These are phyloP conservation scores for Cardamine chenopodiifolia DNA, from an alignment of 345 rosid genomes.

Conservation along the genomic window DNA sequence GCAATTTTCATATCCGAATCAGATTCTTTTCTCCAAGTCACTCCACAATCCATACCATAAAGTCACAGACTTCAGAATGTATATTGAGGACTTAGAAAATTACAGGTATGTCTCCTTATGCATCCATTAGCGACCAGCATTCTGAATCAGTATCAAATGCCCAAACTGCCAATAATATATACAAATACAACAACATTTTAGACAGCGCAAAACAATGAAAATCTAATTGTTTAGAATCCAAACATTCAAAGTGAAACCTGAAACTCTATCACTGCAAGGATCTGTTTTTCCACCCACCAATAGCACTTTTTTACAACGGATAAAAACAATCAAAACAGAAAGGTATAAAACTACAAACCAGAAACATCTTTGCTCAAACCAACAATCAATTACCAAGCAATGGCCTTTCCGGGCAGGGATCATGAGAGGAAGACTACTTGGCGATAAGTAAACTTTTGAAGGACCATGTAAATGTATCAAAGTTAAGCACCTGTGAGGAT, in stretches of 20 bases:
- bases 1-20: slow-evolving; percentile 31
- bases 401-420: slow-evolving; percentile 99
- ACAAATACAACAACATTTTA: slow-evolving; percentile 24
- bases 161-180: slow-evolving; percentile 63
- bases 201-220: slow-evolving; percentile 8
- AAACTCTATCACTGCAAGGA: slow-evolving; percentile 74
- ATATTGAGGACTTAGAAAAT: slow-evolving; percentile 17
- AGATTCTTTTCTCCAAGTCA: background rate
- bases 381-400: slow-evolving; percentile 62
- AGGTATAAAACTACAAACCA: background rate
- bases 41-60: slow-evolving; percentile 3
- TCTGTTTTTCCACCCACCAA: slow-evolving; percentile 94
- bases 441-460: slow-evolving; percentile 90
- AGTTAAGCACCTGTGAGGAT: slow-evolving; percentile 66
- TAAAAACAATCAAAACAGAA: background rate
- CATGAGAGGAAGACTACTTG: slow-evolving; percentile 88
- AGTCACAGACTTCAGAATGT: slow-evolving; percentile 2
- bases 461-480: slow-evolving; percentile 87
- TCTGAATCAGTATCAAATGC: slow-evolving; percentile 84
- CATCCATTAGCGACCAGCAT: slow-evolving; percentile 93
- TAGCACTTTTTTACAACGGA: slow-evolving; percentile 64
- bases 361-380: slow-evolving; percentile 12
- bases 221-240: slow-evolving; percentile 1
- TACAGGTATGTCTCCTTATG: slow-evolving; percentile 95
- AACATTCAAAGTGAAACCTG: slow-evolving; percentile 55